Percentiles rank a stretch among this genome's conserved stretches.
Conservation (phyloP, 169 alveolate genomes). For the Plasmodium relictum region DNA sequence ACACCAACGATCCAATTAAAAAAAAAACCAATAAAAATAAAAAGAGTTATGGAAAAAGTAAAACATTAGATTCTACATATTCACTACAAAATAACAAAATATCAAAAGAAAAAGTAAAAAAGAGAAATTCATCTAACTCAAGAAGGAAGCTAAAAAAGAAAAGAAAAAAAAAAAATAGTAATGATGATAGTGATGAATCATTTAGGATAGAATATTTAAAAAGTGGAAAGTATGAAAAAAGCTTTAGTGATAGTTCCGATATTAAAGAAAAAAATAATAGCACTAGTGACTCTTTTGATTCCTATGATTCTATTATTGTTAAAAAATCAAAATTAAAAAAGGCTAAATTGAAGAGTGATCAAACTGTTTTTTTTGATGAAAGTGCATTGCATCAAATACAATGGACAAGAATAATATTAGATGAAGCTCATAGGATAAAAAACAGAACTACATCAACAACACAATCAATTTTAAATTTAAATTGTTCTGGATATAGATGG, state of each 20-base stretch:
- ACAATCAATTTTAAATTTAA: conserved; percentile 78
- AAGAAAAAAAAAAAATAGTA: conserved; percentile 34
- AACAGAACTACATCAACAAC: conserved; percentile 94
- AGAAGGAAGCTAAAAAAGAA: conserved; percentile 14
- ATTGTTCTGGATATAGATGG: conserved; percentile 92
- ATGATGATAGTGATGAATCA: conserved; percentile 44
- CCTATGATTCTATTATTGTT: conserved; percentile 58
- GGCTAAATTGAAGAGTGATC: conserved; percentile 12
- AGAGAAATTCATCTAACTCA: conserved; percentile 1
- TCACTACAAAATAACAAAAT: conserved; percentile 10
- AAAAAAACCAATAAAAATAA: conserved; percentile 9
- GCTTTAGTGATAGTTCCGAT: neutral
- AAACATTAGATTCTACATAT: conserved; percentile 6
- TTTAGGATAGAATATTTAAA: conserved; percentile 17
- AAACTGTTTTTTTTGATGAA: conserved; percentile 78
- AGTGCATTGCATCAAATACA: conserved; percentile 77
- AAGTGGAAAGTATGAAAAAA: neutral
- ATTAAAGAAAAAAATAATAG: neutral
- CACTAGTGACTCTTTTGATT: conserved; percentile 9
- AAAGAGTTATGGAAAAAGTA: conserved; percentile 12
- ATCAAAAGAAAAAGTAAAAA: conserved; percentile 2
- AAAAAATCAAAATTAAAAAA: conserved; percentile 15
- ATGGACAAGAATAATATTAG: conserved; percentile 94
- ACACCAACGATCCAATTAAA: neutral
- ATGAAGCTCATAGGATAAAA: conserved; percentile 97